Conservation (phyloP, 2,329 filamentous ascomycete species). For the Aspergillus sp. region DNA sequence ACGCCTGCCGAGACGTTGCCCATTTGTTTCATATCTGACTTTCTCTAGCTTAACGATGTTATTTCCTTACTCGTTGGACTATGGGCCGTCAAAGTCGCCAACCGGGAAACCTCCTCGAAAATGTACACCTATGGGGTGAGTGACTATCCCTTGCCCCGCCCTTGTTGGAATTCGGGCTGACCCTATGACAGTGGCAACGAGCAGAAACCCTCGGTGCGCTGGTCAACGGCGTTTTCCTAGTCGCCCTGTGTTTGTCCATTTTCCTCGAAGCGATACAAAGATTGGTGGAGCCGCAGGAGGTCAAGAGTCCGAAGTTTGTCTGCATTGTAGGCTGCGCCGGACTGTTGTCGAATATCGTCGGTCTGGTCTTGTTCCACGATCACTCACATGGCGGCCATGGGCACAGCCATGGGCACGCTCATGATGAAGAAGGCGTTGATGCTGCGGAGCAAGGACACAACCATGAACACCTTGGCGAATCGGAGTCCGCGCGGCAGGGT, state of each 20-base stretch:
- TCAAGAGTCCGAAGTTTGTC: constrained; percentile 81
- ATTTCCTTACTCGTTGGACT: constrained; percentile 88
- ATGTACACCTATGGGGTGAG: constrained; percentile 92
- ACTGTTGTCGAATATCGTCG: constrained; percentile 82
- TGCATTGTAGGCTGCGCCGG: constrained; percentile 86
- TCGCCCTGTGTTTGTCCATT: constrained; percentile 93
- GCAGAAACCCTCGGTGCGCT: constrained; percentile 95
- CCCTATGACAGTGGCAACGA: constrained; percentile 73
- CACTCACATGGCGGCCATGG: constrained; percentile 77
- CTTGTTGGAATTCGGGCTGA: constrained; percentile 13
- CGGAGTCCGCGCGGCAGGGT: constrained; percentile 56
- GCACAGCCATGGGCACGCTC: constrained; percentile 52
- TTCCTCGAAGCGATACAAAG: constrained; percentile 92
- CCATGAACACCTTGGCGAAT: constrained; percentile 33
- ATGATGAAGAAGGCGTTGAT: constrained; percentile 42
- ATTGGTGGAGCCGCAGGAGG: constrained; percentile 85
- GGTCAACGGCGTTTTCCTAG: constrained; percentile 96
- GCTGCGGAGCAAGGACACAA: constrained; percentile 41
- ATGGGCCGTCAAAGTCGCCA: constrained; percentile 91
- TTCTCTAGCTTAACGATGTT: constrained; percentile 84
- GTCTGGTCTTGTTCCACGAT: constrained; percentile 87
- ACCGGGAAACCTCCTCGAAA: constrained; percentile 75
- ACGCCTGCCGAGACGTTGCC: constrained; percentile 26
- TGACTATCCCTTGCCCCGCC: constrained; percentile 18
- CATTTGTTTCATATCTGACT: not conserved